Evolutionary conservation across 2,329 filamentous ascomycete species (phyloP).

Genomic region (Aphanoascus verrucosus): DNA sequence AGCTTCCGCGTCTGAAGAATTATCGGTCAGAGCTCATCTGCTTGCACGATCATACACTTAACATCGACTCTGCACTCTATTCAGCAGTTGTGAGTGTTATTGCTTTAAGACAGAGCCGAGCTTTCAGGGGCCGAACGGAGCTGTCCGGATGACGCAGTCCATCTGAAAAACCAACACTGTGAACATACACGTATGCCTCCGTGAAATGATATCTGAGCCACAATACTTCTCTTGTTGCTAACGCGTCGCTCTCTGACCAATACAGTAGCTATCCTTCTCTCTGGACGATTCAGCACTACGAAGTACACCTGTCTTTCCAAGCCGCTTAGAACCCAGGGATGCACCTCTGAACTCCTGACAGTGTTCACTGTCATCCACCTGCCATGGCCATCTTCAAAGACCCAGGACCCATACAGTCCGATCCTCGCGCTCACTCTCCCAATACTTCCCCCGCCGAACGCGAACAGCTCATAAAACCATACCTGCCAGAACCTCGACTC

Average conservation of each 20-base stretch:
- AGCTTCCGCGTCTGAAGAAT: no score
- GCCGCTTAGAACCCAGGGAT: neutral
- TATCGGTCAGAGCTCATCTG: no score
- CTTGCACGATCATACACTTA: no score
- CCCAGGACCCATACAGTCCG: slow-evolving; percentile 1
- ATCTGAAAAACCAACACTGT: neutral
- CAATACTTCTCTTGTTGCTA: neutral
- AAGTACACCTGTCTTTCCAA: neutral
- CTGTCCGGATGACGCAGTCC: slow-evolving; percentile 2
- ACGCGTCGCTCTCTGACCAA: neutral
- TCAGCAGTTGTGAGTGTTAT: no score
- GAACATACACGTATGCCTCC: neutral
- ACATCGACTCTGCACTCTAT: no score
- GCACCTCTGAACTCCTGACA: neutral
- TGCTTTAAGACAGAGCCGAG: neutral
- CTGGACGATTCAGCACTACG: neutral
- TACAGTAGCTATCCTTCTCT: neutral
- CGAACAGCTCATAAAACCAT: slow-evolving; percentile 42
- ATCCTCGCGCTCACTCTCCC: neutral
- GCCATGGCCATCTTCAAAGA: slow-evolving; percentile 5
- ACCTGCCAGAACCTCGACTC: slow-evolving; percentile 40
- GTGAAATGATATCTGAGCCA: slow-evolving; percentile 1
- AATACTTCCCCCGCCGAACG: slow-evolving; percentile 39
- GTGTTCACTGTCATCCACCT: neutral
- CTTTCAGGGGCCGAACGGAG: neutral